Evolutionary conservation across 2,329 filamentous ascomycete genomes (phyloP), one percentile per base, ranked within the genome.

Genomic region (Macrophomina tecta): DNA sequence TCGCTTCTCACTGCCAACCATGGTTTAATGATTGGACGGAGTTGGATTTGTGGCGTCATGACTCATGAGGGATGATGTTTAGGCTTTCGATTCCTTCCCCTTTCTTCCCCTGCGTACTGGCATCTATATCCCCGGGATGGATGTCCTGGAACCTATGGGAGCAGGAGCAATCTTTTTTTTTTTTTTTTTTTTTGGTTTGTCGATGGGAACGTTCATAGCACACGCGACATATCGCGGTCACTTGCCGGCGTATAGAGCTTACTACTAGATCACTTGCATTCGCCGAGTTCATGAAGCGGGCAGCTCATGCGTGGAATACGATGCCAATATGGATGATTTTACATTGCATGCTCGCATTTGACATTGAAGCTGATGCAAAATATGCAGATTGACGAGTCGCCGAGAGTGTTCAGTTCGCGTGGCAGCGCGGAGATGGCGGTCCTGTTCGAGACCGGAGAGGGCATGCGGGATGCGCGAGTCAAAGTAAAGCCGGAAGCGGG

Each of bases 61-160:
- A 61, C 34, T 61, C 56, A 61, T 46, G 56, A 61, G 18, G 56
- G 56, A 48, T 30, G 40, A 48, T 34, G 40, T 46, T 36, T 32
- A 36, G 56, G 5, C 46, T 61, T 61, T 16, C 40, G 56, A 61
- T 61, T 34, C 56, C 56, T 48, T 34, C n/a, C 30, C 38, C 40
- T 45, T 58, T 58, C 53, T 58, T 46, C 53, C 46, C 16, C 9
- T 12, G 14, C n/a, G 12, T 40, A 45, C 23, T 23, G 23, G 23
- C 23, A 23, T 23, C 23, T 23, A 23, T 23, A 23, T 23, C 23
- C 23, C 23, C 23, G 23, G 23, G 23, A 23, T 23, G 23, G 23
- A 23, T 23, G 23, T 23, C 23, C 23, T 23, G 23, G 23, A 2
- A 23, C 23, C 23, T 23, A 3, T 23, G 23, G 23, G 23, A 23